phyloP scores from a whole-genome alignment of 148 eudicot genomes.

The Camellia granthamiana region DNA sequence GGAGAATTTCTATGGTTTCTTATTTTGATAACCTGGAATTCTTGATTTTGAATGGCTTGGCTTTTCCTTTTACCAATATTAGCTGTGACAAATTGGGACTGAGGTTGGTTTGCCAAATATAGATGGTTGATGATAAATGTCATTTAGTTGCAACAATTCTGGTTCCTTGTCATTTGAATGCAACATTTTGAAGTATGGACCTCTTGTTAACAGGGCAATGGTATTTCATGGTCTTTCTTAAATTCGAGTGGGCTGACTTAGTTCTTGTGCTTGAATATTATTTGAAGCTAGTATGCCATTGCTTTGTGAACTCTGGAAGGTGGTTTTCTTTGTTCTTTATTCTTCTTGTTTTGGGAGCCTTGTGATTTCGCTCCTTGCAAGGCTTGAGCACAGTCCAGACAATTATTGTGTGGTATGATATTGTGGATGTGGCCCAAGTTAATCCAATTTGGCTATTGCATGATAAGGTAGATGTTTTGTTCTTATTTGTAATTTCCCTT shows the following conservation, averaged over 20 bases:
- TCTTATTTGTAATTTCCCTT: neutral
- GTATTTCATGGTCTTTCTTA: neutral
- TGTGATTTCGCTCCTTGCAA: neutral
- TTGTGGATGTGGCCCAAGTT: neutral
- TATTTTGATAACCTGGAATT: slow-evolving; percentile 20
- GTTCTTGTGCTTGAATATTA: neutral
- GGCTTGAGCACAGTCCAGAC: neutral
- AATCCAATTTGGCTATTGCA: neutral
- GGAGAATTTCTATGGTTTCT: slow-evolving; percentile 25
- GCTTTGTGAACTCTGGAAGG: neutral
- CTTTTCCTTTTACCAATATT: slow-evolving; percentile 11
- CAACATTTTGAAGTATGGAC: neutral
- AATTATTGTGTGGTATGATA: neutral
- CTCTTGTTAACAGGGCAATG: neutral
- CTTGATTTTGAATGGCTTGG: slow-evolving; percentile 17
- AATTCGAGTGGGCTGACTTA: neutral
- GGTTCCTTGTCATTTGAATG: neutral
- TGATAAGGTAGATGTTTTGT: neutral
- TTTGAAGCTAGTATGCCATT: neutral
- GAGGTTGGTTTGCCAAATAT: slow-evolving; percentile 12
- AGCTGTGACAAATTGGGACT: slow-evolving; percentile 22
- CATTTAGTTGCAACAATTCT: neutral
- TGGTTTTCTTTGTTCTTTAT: neutral
- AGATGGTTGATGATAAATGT: slow-evolving; percentile 8
- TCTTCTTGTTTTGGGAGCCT: neutral